Base-by-base conservation (phyloP, 177 flowering plant species). In the Tripterygium wilfordii region DNA sequence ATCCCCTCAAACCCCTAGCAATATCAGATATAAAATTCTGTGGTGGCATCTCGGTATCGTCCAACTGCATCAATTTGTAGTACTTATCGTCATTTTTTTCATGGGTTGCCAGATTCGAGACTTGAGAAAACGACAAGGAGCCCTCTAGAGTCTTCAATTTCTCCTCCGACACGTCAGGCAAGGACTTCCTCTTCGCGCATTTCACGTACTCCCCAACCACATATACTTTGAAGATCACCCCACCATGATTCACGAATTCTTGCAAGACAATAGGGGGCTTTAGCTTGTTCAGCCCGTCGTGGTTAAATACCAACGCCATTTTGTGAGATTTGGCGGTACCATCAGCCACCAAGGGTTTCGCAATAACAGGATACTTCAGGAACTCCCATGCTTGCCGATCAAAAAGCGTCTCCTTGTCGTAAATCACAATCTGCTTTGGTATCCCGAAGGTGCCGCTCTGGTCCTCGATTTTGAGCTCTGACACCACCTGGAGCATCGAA, bases 231-330 rank as follows among this genome's bases (percentile, higher is more conserved):
- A 91, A 91, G 22, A 91, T 82, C 1, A 91, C 95, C 0, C 96
- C 96, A 1, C 96, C 98, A 41, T 91, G 96, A 51, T 91, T 91
- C 42, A 91, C 84, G 51, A 91, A 91, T 57, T 91, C 96, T 63
- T 90, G 98, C 53, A 90, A 40, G 5, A 90, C 91, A 18, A 83
- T 66, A 0, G 95, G 96, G 1, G 95, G 80, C 43, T 72, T 75
- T 45, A 83, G 63, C 66, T 70, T 75, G 13, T 53, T 56, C 53
- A 91, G 30, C 1, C 88, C 89, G 2, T 69, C 88, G 7, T 46
- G 61, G 45, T 78, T 74, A 52, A 63, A 91, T 10, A 91, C 74
- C 20, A 88, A 59, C 4, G 78, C 64, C 96, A 91, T 91, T 51
- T 91, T 75, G 58, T 91, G 98, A 16, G 98, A 85, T 36, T 78